These are phyloP conservation scores for Letharia columbiana DNA, from an alignment of 495 filamentous ascomycete genomes.

Conservation along the genomic window DNA sequence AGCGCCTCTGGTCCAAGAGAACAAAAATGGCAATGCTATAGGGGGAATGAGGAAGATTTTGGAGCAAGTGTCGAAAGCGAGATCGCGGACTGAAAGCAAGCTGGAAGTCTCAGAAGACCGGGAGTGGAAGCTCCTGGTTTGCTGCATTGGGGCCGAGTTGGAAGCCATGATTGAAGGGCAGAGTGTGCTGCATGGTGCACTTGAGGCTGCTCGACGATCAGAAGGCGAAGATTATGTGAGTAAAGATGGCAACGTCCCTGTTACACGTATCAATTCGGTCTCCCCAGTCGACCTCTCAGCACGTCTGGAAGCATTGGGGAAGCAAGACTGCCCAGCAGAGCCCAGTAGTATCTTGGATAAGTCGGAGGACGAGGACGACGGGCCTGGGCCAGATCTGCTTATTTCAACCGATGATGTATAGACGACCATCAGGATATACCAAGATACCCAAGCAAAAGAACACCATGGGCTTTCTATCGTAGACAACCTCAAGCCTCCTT, in stretches of 20 bases:
- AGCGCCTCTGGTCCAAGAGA: not conserved
- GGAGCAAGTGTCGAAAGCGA: conserved; percentile 37
- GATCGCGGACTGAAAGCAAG: conserved; percentile 32
- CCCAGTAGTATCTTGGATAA: conserved; percentile 16
- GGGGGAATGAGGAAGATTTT: conserved; percentile 33
- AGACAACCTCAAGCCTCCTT: not conserved
- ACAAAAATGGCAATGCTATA: conserved; percentile 14
- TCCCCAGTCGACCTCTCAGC: not conserved
- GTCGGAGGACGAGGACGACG: conserved; percentile 40
- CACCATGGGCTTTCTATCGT: not conserved
- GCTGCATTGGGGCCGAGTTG: conserved; percentile 79
- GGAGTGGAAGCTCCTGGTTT: conserved; percentile 82
- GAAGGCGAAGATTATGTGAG: not conserved
- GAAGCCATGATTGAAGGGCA: conserved; percentile 70
- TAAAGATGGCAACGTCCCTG: not conserved
- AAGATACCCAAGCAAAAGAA: not conserved
- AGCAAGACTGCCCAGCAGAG: not conserved
- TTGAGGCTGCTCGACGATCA: conserved; percentile 28
- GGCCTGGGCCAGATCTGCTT: conserved; percentile 43
- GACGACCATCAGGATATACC: not conserved
- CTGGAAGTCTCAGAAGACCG: conserved; percentile 40
- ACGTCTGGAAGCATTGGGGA: not conserved
- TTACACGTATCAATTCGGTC: not conserved
- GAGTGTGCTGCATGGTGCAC: conserved; percentile 41
- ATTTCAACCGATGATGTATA: conserved; percentile 29